Evolutionary conservation across 164 flowering plant species (phyloP), one percentile per base, ranked within the genome.

Genomic region (Vitis rupestris): DNA sequence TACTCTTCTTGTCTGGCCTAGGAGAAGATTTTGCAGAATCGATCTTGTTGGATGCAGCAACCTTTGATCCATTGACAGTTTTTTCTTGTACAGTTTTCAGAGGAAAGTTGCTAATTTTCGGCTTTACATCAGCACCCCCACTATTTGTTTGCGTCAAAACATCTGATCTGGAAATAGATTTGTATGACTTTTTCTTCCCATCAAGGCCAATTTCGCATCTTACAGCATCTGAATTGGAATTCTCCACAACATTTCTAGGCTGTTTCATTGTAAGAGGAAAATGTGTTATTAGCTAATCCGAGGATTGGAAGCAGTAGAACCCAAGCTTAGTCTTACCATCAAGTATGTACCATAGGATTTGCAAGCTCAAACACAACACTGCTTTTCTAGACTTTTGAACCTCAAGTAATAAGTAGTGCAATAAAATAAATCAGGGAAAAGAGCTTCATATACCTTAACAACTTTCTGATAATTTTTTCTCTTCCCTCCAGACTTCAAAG

Each of bases 201-300:
- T 27, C 30, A 16, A 61, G 31, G 17, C 59, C 59, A 61, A 29
- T 61, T 49, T 67, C 50, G 62, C 23, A 12, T 30, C 53, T 61
- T 15, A 67, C 50, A 56, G 74, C 65, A 68, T 61, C 72, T 14
- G 30, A 51, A 27, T 55, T 56, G n/a, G 15, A 52, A 60, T 44
- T 13, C 63, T 60, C 37, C 12, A 69, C 44, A 48, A 59, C 31
- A 64, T 63, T 66, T 63, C 55, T 65, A 71, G 73, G 72, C 75
- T 78, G 72, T 63, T 68, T 2, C 16, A 30, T 59, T 59, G 61
- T 19, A 27, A 15, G 16, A 63, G 62, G 27, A 15, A 55, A 63
- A 69, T 9, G 31, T 16, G 55, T 48, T 13, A 27, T 52, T 11
- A 19, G 61, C 13, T 23, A 59, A 27, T 37, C 44, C 44, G 2